phyloP scores from a whole-genome alignment of 2,329 filamentous ascomycete genomes.

The Nemania sp. region DNA sequence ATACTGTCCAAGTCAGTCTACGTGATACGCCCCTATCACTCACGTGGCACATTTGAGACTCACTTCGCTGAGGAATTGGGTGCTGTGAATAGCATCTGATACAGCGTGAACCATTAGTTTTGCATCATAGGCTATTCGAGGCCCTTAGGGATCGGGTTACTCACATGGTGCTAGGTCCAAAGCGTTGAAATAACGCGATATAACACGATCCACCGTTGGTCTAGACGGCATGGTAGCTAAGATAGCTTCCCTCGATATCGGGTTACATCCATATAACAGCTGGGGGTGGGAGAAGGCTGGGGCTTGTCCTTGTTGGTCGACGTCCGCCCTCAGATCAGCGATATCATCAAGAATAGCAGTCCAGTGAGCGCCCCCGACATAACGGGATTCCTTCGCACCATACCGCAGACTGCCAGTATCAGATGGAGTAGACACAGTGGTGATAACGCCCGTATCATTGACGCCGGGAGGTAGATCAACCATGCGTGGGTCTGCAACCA shows the following conservation, averaged over 20 bases:
- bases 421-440: slow-evolving; percentile 10
- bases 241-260: slow-evolving; percentile 31
- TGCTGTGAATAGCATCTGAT: slow-evolving; percentile 45
- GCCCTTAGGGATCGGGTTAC: slow-evolving; percentile 7
- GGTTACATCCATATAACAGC: slow-evolving; percentile 5
- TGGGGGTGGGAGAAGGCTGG: not conserved
- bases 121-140: too few relatives aligned
- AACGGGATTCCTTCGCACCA: slow-evolving; percentile 12
- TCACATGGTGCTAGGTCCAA: slow-evolving; percentile 35
- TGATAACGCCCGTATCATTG: too few relatives aligned
- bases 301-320: not conserved
- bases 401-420: slow-evolving; percentile 8
- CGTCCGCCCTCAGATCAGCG: slow-evolving; percentile 8
- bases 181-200: slow-evolving; percentile 35
- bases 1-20: slow-evolving; percentile 39
- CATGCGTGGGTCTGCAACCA: not conserved
- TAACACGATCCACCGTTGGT: slow-evolving; percentile 29
- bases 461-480: not conserved
- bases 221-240: slow-evolving; percentile 34
- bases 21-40: too few relatives aligned
- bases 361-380: slow-evolving; percentile 13
- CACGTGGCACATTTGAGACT: not conserved
- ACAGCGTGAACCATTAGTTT: slow-evolving; percentile 3
- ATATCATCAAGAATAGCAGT: slow-evolving; percentile 20
- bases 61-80: slow-evolving; percentile 51